Evolutionary conservation across 83 land plant genomes (phyloP).

Genomic region (Larix sibirica): DNA sequence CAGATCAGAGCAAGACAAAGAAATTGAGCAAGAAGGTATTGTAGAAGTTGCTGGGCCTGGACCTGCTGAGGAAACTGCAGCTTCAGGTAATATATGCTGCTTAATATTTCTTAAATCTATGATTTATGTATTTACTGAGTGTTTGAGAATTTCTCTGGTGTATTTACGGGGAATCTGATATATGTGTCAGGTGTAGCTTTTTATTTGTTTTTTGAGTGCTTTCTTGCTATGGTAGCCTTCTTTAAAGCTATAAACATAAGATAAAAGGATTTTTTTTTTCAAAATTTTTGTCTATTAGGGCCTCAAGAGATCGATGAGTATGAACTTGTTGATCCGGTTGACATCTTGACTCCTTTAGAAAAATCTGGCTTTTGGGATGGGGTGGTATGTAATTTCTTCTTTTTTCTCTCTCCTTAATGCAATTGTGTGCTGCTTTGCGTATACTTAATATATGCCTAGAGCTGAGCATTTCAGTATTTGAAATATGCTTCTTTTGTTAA

Average conservation of each 20-base stretch:
- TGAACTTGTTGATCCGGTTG: slow-evolving; percentile 98
- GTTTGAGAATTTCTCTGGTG: too few species aligned
- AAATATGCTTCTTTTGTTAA: neutral
- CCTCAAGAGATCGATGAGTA: slow-evolving; percentile 94
- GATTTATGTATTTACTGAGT: neutral
- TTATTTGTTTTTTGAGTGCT: neutral
- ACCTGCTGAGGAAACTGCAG: slow-evolving; percentile 59
- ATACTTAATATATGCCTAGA: neutral
- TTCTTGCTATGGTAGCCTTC: neutral
- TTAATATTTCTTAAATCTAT: neutral
- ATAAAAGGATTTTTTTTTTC: neutral
- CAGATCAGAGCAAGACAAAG: slow-evolving; percentile 98
- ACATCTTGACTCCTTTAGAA: slow-evolving; percentile 88
- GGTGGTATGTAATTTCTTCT: slow-evolving; percentile 53
- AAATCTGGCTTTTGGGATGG: slow-evolving; percentile 99
- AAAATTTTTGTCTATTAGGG: slow-evolving; percentile 38
- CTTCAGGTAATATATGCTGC: slow-evolving; percentile 46
- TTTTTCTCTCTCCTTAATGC: too few species aligned
- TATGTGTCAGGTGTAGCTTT: too few species aligned
- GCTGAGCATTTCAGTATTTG: neutral
- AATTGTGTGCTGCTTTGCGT: slow-evolving; percentile 8
- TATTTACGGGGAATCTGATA: too few species aligned
- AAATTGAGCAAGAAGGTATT: slow-evolving; percentile 74
- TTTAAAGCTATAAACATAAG: neutral
- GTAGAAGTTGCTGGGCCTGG: slow-evolving; percentile 54